Evolutionary conservation across 805 yeast species (phyloP), one percentile per base, ranked within the genome.

Genomic region (Metschnikowia sp.): DNA sequence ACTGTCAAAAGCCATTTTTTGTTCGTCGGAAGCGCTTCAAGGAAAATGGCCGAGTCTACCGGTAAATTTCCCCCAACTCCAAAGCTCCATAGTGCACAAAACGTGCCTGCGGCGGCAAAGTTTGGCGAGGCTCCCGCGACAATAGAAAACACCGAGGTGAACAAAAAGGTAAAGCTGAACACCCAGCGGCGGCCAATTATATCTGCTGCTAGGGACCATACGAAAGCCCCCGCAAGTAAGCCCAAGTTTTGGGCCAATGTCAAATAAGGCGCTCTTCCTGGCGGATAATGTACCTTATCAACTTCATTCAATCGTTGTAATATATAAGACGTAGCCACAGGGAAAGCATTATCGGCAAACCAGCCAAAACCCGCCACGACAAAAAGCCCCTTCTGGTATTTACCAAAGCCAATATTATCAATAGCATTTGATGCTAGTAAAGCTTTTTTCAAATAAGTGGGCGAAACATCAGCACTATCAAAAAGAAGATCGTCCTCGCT

Each of bases 341-440:
- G 75, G 67, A 72, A 70, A 2, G 69, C 69, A 49, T 70, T 70
- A 49, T 70, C 74, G 10, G 73, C 53, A 48, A 62, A 39, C 75
- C 75, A 65, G 10, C 64, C 64, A 36, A 61, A 61, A 0, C 65
- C 63, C 6, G 63, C 63, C 32, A 61, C 65, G 28, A 61, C 49
- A 28, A 61, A 56, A 8, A 60, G 46, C 8, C 65, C 63, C 32
- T 42, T 37, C 39, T 61, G 65, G 51, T 61, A 61, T 13, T 61
- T 46, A 10, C 65, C 65, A 42, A 67, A 70, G 2, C 74, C 75
- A 30, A 69, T 63, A 29, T 61, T 63, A 49, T 69, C 72, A 29
- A 70, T 67, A 15, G 61, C 71, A 44, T 57, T 58, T 38, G 72
- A 65, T 19, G 83, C 80, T 63, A 68, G 55, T 8, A 57, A 55